Base-by-base conservation (phyloP, 2,329 filamentous ascomycete species). In the Gremmenia infestans region DNA sequence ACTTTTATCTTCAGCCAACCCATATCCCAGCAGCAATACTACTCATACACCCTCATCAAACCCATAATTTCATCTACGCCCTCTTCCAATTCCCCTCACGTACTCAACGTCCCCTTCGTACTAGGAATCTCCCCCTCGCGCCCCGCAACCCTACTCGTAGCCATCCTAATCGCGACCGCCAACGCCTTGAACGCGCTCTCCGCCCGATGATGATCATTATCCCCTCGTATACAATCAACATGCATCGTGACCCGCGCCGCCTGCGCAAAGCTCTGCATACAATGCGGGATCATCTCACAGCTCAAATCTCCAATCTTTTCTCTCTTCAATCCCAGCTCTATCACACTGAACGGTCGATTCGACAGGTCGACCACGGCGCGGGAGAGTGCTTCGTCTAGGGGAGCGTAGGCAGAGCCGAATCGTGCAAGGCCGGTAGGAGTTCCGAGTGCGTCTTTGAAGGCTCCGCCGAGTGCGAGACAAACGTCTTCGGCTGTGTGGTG, bases 161-260 rank as follows among this genome's bases (percentile, higher is more conserved):
- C 94, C 72, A 82, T 81, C 65, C 87, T 81, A 54, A 95, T 80
- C 7, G 94, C 94, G 46, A 97, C 85, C 0, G 94, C 94, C 63
- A 97, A 74, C 48, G 94, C 94, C 81, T 99, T 99, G 75, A 99
- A 97, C 15, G 93, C 94, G 71, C 89, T 94, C 82, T 97, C 94
- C 9, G 94, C 92, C 56, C 92, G 81, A 76, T 97, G 94, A 74
- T 97, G 94, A 74, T 97, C 94, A 74, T 97, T 99, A 60, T 88
- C 83, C 52, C 94, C 94, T 61, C 91, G 83, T 55, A 96, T 74
- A 74, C 90, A 95, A 75, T 97, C 91, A 57, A 99, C 90, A 76
- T 99, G 94, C 69, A 97, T 76, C n/a, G 94, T 99, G 52, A 97
- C 81, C 25, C 91, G 87, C 3, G 91, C 91, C 9, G 85, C 89